Evolutionary conservation across 805 yeast genomes (phyloP), one percentile per base, ranked within the genome.

Genomic region (Monosporozyma siamensis): DNA sequence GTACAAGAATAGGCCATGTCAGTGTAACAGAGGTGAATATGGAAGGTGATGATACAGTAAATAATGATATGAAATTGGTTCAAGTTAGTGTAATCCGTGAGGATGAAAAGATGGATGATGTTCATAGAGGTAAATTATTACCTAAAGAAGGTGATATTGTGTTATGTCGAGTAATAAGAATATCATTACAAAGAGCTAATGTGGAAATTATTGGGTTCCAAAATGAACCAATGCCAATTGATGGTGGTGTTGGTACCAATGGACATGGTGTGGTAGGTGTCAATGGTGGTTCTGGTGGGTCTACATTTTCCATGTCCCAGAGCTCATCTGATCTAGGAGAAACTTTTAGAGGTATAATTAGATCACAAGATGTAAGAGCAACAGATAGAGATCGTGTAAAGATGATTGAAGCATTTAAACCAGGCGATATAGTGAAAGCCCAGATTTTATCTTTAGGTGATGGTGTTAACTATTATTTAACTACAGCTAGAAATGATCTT

Each of bases 361-460:
- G 97, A 54, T 70, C 83, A 2, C 95, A 87, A 61, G 98, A 92
- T 62, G 78, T 92, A 1, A 71, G 97, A 46, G 80, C 90, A 17
- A 86, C 96, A 0, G 96, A 92, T 51, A 71, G 95, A 55, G 98
- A 92, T 58, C 77, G 77, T 54, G 89, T 88, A 25, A 81, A 82
- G 54, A 72, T 90, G 26, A 72, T 77, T 44, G 85, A 85, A 15
- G 72, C 88, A 56, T 92, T 80, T 64, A 75, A 75, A 51, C 97
- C 97, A 0, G 97, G 97, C 12, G 99, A 92, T 62, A 76, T 92
- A 41, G 84, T 92, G 2, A 71, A 95, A 47, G 96, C 95, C 0
- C 68, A 72, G 50, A 80, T 89, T 7, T 54, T 78, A 23, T 85
- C 95, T 0, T 66, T 92, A 26, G 99, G 99, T 43, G 98, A 92